A percentile compares a stretch with the other conserved stretches of the same genome.
Evolutionary conservation across 768 basidiomycete genomes (phyloP).

Genomic region (Galerina marginata): DNA sequence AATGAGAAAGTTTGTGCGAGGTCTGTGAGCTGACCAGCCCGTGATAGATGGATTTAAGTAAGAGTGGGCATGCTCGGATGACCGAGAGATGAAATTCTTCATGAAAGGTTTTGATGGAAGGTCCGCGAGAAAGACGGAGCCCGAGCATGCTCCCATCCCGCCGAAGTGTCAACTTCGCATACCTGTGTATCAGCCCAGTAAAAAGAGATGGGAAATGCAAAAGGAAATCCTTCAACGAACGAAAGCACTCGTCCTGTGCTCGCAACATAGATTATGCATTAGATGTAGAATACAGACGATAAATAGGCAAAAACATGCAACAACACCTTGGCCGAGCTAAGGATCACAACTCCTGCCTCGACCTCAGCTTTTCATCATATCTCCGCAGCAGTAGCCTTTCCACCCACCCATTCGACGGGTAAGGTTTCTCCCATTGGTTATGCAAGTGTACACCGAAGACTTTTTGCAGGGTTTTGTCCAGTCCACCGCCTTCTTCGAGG

Average conservation of each 20-base stretch:
- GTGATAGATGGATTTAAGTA: no score
- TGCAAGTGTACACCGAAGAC: constrained; percentile 93
- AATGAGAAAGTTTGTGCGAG: background rate
- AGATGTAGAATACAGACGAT: constrained; percentile 12
- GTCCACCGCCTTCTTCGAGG: constrained; percentile 62
- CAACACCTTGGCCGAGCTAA: background rate
- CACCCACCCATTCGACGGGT: constrained; percentile 87
- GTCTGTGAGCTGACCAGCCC: no score
- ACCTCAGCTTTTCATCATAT: constrained; percentile 53
- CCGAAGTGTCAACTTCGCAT: background rate
- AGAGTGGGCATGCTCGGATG: no score
- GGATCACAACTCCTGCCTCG: constrained; percentile 13
- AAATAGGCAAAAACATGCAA: background rate
- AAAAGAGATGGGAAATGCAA: background rate
- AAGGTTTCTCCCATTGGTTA: constrained; percentile 94
- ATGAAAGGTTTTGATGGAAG: no score
- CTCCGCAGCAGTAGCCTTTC: constrained; percentile 72
- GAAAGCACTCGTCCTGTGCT: background rate
- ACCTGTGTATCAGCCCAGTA: background rate
- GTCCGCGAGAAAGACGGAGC: no score
- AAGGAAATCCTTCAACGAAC: background rate
- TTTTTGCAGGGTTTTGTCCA: constrained; percentile 66
- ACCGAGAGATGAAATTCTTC: no score
- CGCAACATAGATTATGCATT: constrained; percentile 14
- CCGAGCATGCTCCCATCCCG: no score